Conservation (phyloP, 2,329 filamentous ascomycete species). For the Ceratocystis eucalypticola region DNA sequence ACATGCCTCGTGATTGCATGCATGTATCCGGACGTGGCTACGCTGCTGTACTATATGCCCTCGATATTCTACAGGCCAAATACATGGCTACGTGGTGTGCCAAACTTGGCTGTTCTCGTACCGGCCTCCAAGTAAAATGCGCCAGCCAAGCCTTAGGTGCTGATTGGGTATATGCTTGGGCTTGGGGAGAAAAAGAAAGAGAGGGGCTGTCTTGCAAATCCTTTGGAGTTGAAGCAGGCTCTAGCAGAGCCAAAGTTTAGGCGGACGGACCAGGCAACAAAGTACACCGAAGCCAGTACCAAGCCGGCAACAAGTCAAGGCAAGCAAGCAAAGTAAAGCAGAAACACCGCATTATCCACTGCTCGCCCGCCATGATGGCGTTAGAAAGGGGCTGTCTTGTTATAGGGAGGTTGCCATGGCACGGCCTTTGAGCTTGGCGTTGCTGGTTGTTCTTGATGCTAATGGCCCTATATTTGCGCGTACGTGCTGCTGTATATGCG, state of each 20-base stretch:
- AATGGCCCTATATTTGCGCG: neutral
- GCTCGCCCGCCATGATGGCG: neutral
- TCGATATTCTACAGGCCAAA: neutral
- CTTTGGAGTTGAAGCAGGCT: neutral
- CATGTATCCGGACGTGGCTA: neutral
- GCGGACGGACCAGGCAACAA: neutral
- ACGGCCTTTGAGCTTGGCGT: neutral
- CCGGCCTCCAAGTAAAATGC: neutral
- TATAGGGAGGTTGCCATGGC: neutral
- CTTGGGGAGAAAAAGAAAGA: neutral
- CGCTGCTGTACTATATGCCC: neutral
- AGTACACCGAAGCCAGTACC: neutral
- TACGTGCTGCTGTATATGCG: neutral
- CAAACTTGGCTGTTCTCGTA: neutral
- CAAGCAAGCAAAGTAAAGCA: neutral
- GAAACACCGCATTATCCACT: neutral
- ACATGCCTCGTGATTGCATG: slow-evolving; percentile 10
- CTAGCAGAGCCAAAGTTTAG: neutral
- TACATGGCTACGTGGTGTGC: neutral
- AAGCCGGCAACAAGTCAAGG: neutral
- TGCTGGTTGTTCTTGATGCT: neutral
- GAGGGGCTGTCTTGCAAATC: neutral
- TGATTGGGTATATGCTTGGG: neutral
- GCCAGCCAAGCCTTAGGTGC: too few species aligned
- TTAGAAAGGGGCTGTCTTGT: neutral